Evolutionary conservation across 345 rosid species (phyloP), one percentile per base, ranked within the genome.

Genomic region (Euphorbia pulcherrima): DNA sequence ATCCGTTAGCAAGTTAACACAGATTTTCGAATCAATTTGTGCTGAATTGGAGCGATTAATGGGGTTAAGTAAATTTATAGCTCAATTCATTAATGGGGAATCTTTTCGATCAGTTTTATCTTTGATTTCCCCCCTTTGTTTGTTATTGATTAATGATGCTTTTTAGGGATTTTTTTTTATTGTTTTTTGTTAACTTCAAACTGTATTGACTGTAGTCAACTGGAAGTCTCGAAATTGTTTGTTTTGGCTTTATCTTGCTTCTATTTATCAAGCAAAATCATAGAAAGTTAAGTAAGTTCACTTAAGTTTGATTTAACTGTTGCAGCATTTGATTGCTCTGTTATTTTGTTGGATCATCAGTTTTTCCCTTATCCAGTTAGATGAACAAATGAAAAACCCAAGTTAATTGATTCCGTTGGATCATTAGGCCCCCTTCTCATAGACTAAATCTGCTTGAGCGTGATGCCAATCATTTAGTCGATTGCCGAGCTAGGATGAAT

Each of bases 41-140:
- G 53, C 65, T 26, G 64, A 48, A 23, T 59, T 28, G 40, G 50
- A 17, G 30, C 17, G 69, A 52, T 47, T 70, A 62, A 75, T 62
- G 63, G 21, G n/a, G 28, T 33, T 17, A 14, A 66, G 67, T 39
- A n/a, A 62, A 47, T 13, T 52, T 44, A 30, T n/a, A 52, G 33
- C 64, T 68, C 13, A 20, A 6, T 5, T n/a, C n/a, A n/a, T n/a
- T 54, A 76, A 60, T n/a, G n/a, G 63, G 52, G 70, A 63, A 77
- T 77, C 75, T 78, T 64, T 62, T 59, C 8, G 76, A 72, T 68
- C 73, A 52, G 33, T 72, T 12, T 53, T 16, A 26, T 17, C n/a
- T n/a, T n/a, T n/a, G 6, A 20, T 52, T 52, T 50, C 16, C 24
- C n/a, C 52, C 18, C 12, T 18, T 55, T n/a, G n/a, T n/a, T n/a